phyloP scores from a whole-genome alignment of 1,139 yeast genomes.

The Pichia inconspicua region DNA sequence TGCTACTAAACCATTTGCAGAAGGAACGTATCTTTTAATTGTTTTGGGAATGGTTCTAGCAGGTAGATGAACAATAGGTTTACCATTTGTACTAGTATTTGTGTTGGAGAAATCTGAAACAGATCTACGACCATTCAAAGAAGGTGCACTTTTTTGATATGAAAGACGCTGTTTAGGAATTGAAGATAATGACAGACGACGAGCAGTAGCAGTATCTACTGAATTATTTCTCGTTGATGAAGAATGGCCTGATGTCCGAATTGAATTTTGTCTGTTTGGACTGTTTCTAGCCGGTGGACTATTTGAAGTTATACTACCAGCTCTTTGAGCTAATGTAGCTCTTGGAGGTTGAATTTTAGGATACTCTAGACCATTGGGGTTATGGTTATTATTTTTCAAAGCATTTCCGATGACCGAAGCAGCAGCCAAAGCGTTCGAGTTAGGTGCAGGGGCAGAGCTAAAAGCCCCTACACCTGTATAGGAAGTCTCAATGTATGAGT shows the following conservation, averaged over 20 bases:
- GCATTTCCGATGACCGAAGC: constrained; percentile 31
- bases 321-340: constrained; percentile 12
- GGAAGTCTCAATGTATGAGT: constrained; percentile 15
- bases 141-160: constrained; percentile 12
- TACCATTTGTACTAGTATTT: not conserved
- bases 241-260: not conserved
- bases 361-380: constrained; percentile 18
- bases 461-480: constrained; percentile 24
- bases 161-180: constrained; percentile 10
- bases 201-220: constrained; percentile 10
- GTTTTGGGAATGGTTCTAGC: constrained; percentile 18
- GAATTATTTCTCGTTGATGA: constrained; percentile 9
- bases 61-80: constrained; percentile 4
- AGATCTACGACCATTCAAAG: constrained; percentile 12
- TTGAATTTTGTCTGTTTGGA: not conserved
- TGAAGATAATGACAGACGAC: constrained; percentile 8
- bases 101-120: constrained; percentile 13
- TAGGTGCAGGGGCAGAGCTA: constrained; percentile 22
- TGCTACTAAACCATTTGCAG: constrained; percentile 39
- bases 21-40: constrained; percentile 40
- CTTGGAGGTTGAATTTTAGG: constrained; percentile 18
- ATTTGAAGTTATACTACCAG: constrained; percentile 17
- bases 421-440: constrained; percentile 28
- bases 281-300: constrained; percentile 5
- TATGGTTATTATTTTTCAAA: constrained; percentile 24